Evolutionary conservation across 352 stramenopile species (phyloP), one percentile per base, ranked within the genome.

Genomic region (Paralagenidium karlingii): DNA sequence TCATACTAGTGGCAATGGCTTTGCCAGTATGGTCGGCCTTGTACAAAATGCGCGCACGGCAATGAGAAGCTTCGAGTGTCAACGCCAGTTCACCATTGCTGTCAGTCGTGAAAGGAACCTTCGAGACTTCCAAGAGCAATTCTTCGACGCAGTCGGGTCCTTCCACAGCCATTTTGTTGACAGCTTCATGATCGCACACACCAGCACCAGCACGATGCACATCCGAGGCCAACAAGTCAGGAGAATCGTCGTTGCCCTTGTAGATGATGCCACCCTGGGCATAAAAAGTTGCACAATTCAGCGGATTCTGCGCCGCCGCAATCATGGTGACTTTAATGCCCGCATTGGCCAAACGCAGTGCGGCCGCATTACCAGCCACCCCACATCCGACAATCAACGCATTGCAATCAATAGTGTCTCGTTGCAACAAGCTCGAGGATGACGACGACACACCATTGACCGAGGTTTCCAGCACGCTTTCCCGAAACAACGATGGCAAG

Each of bases 221-320:
- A 50, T 97, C 88, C 0, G 74, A 67, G 3, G 89, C 85, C 12
- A 97, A 55, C 38, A 86, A 57, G 7, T 71, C 58, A 0, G 87
- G 78, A 16, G 81, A 78, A 55, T 97, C 90, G 43, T 94, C 77
- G 21, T 68, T 44, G 24, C 71, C 68, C 49, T 88, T 87, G 67
- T 97, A 98, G 44, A 98, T 97, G 48, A 98, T 96, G 5, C 92
- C 92, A 20, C 92, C 92, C 51, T 98, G 92, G 3, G 92, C 92
- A 66, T 89, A 98, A 49, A 89, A 97, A 2, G 82, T 96, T 44
- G 96, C 96, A 56, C 88, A 96, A 58, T 97, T 77, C 51, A 79
- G 66, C 12, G 63, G 60, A 45, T 94, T 58, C 31, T 79, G 46
- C 1, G 79, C 68, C 8, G 76, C 68, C 11, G 74, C 54, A 16